These are phyloP conservation scores for Hortaea sp. DNA, from an alignment of 2,329 filamentous ascomycete genomes.

Conservation along the genomic window DNA sequence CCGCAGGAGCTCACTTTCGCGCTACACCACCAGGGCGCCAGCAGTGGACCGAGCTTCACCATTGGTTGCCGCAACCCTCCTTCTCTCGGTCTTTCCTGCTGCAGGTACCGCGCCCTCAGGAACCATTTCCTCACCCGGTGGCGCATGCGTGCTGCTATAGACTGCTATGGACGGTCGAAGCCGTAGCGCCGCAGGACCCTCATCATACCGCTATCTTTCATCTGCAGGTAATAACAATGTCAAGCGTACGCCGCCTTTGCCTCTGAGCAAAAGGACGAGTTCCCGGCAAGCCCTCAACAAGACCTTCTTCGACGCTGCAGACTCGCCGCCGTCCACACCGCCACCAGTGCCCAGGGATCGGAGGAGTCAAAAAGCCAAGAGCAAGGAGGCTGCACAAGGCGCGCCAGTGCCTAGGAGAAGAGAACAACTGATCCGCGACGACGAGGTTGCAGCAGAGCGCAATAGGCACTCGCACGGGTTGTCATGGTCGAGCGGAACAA, in stretches of 20 bases:
- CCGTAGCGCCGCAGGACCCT: background rate
- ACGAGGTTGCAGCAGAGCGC: background rate
- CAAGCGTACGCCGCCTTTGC: background rate
- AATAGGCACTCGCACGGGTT: conserved; percentile 65
- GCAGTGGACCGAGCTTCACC: too few species aligned
- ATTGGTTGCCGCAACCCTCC: background rate
- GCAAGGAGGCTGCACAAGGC: conserved; percentile 9
- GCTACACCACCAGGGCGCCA: too few species aligned
- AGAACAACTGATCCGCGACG: conserved; percentile 2
- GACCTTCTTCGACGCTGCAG: conserved; percentile 4
- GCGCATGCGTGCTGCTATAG: background rate
- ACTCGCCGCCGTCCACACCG: conserved; percentile 6
- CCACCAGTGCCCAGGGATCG: background rate
- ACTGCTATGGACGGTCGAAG: conserved; percentile 2
- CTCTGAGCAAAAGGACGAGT: conserved; percentile 5
- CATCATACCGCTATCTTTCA: background rate
- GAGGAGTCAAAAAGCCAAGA: conserved; percentile 3
- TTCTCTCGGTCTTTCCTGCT: background rate
- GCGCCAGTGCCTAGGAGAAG: background rate
- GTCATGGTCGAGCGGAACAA: conserved; percentile 66
- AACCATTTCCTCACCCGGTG: background rate
- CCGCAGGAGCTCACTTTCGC: too few species aligned
- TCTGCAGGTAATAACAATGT: background rate
- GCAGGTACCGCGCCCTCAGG: background rate
- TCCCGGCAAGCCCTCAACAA: conserved; percentile 5